Evolutionary conservation across 2,329 filamentous ascomycete species (phyloP), one percentile per base, ranked within the genome.

Genomic region (Fusarium goolgardi): DNA sequence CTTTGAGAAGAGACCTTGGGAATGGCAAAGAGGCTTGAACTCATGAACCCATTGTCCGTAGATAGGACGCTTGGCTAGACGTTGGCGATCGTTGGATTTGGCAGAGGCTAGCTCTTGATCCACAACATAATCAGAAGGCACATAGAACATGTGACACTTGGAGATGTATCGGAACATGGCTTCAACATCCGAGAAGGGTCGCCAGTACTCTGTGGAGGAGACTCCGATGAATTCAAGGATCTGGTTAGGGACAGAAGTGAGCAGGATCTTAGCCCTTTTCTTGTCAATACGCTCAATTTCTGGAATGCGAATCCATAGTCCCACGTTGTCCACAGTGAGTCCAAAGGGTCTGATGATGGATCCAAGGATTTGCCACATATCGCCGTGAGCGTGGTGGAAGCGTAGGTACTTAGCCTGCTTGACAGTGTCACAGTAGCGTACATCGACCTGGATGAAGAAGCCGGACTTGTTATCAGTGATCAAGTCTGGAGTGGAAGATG

Each of bases 311-410:
- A 95, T 71, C 74, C 85, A 87, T 2, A 96, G 77, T 3, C 87
- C 90, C 15, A 75, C 76, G 51, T 92, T 86, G 67, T 88, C 90
- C 25, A 88, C 80, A 0, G 87, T 91, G 10, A 96, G 84, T 3
- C 91, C 91, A 35, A 88, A 85, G 0, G 84, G 85, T 1, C 89
- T 84, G 64, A 92, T 86, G 11, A 83, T 85, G 20, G 85, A 82
- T 7, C 91, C 90, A 0, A 95, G 75, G 11, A 88, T 75, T 61
- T 87, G 90, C 84, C 89, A 89, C 1, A 88, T 58, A 70, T 95
- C 92, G n/a, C 91, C 90, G 70, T 95, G 92, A 1, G 87, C 85
- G 39, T 90, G 83, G 68, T 87, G 87, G 78, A 94, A 93, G 5
- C 87, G 77, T 37, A 84, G 82, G 91, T 91, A 95, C 31, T 82